Evolutionary conservation across 2,329 filamentous ascomycete species (phyloP).

Genomic region (Neodidymelliopsis sp.): DNA sequence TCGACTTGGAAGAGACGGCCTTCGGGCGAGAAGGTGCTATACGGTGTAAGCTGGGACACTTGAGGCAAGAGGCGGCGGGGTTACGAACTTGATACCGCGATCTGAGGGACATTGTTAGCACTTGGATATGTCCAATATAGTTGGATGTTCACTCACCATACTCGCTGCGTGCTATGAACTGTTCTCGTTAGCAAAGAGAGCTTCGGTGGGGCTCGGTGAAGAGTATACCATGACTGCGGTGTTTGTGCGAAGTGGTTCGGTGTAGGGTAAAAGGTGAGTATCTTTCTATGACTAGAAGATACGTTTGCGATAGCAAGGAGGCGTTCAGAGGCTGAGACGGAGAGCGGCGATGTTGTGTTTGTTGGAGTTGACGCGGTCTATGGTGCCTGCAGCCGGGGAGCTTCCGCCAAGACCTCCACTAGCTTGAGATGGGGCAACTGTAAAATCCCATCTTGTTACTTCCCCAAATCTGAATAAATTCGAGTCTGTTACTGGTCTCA

Average conservation of each 20-base stretch:
- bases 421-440: slow-evolving; percentile 8
- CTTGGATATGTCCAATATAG: too few relatives aligned
- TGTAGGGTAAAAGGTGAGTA: not conserved
- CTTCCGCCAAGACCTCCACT: slow-evolving; percentile 14
- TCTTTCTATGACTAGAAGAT: not conserved
- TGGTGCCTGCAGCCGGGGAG: slow-evolving; percentile 14
- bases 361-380: slow-evolving; percentile 17
- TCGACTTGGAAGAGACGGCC: slow-evolving; percentile 99
- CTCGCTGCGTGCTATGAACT: slow-evolving; percentile 99
- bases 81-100: slow-evolving; percentile 91
- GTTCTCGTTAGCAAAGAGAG: slow-evolving; percentile 40
- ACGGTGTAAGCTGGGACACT: slow-evolving; percentile 32
- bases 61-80: slow-evolving; percentile 20
- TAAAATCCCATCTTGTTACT: not conserved
- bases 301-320: not conserved
- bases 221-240: slow-evolving; percentile 44
- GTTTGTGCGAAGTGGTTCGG: slow-evolving; percentile 9
- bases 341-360: slow-evolving; percentile 17
- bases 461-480: too few relatives aligned
- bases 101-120: slow-evolving; percentile 63
- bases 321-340: slow-evolving; percentile 4
- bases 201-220: slow-evolving; percentile 34
- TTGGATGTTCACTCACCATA: slow-evolving; percentile 73
- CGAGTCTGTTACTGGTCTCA: too few relatives aligned
- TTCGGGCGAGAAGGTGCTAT: slow-evolving; percentile 98